Percentiles rank a stretch among this genome's conserved stretches.
phyloP scores from a whole-genome alignment of 2,329 filamentous ascomycete species.

The Phoma sp. region DNA sequence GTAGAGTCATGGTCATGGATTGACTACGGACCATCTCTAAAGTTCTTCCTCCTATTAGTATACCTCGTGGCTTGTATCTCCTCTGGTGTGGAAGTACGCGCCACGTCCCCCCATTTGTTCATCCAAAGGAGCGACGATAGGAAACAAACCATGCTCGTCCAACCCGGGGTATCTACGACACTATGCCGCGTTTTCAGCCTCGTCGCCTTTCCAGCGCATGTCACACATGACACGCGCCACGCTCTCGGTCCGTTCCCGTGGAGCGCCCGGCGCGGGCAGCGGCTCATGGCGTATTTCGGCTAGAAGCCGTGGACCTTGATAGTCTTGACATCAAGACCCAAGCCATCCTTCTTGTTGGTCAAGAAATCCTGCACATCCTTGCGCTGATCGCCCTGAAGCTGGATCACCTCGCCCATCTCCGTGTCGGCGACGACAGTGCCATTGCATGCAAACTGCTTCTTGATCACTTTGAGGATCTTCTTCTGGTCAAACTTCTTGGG shows the following conservation, averaged over 20 bases:
- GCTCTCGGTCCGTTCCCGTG: not conserved
- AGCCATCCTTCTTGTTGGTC: conserved; percentile 91
- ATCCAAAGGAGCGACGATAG: conserved; percentile 13
- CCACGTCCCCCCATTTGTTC: not conserved
- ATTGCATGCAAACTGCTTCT: conserved; percentile 99
- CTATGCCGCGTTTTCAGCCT: not conserved
- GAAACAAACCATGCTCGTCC: conserved; percentile 3
- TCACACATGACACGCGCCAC: not conserved
- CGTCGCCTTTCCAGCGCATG: not conserved
- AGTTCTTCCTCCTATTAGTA: not conserved
- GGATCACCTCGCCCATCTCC: conserved; percentile 99
- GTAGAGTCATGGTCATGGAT: not conserved
- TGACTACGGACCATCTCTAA: not conserved
- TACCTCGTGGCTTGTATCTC: not conserved
- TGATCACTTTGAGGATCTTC: conserved; percentile 99
- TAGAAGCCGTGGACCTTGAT: conserved; percentile 75
- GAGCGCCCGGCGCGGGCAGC: conserved; percentile 8
- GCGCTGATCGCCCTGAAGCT: conserved; percentile 98
- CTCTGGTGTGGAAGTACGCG: not conserved
- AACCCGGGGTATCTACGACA: not conserved
- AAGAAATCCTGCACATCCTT: conserved; percentile 99
- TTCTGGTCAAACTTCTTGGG: conserved; percentile 99
- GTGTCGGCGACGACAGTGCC: conserved; percentile 96
- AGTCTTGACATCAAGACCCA: conserved; percentile 93
- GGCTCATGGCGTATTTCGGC: conserved; percentile 9